phyloP scores from a whole-genome alignment of 495 filamentous ascomycete species.

The Tuber umbilicatum region DNA sequence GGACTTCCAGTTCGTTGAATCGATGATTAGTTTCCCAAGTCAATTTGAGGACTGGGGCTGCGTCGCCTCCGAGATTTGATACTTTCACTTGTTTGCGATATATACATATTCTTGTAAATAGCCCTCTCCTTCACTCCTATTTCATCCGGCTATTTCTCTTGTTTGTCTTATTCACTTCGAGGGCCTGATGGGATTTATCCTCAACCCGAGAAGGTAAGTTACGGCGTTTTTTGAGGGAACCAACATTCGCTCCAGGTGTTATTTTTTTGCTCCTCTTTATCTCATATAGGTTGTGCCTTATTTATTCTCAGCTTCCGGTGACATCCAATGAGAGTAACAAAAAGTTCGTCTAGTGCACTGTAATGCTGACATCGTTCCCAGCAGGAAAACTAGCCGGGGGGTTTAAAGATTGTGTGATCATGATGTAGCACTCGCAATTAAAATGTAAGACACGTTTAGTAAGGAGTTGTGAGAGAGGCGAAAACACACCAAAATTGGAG shows the following conservation, averaged over 20 bases:
- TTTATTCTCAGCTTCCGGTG: neutral
- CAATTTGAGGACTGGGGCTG: constrained; percentile 26
- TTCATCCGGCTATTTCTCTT: constrained; percentile 1
- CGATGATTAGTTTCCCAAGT: constrained; percentile 26
- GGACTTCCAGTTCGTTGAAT: constrained; percentile 27
- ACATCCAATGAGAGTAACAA: neutral
- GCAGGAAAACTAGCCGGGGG: neutral
- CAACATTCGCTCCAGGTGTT: constrained; percentile 6
- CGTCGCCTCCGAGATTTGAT: constrained; percentile 18
- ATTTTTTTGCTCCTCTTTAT: neutral
- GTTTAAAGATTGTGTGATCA: neutral
- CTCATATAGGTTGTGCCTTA: neutral
- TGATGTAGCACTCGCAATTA: neutral
- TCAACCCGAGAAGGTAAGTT: neutral
- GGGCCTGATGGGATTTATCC: neutral
- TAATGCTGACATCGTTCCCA: neutral
- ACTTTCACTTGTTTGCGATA: neutral
- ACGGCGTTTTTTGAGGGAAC: constrained; percentile 1
- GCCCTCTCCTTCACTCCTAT: neutral
- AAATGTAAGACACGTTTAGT: neutral
- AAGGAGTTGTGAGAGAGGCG: too few species aligned
- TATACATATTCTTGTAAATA: neutral
- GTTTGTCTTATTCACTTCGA: neutral
- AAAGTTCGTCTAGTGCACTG: neutral
- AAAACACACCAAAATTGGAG: too few species aligned